Conservation (phyloP, 2,329 filamentous ascomycete species). For the Aspergillus neotritici region DNA sequence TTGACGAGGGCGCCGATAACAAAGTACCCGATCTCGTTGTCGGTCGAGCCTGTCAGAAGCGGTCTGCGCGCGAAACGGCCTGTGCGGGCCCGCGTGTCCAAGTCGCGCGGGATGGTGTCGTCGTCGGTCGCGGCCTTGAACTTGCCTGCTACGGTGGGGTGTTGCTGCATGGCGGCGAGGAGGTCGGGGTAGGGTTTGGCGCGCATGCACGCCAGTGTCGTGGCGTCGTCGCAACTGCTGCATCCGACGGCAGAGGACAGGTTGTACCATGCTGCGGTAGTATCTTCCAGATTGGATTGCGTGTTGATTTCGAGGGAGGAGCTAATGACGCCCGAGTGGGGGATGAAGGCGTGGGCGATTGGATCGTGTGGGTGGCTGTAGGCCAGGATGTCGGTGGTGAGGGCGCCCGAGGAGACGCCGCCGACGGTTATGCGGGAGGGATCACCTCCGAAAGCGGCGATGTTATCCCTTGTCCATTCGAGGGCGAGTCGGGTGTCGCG, state of each 20-base stretch:
- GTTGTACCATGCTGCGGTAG: not conserved
- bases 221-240: not conserved
- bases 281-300: not conserved
- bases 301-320: not conserved
- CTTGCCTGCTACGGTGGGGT: not conserved
- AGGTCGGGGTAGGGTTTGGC: constrained; percentile 1
- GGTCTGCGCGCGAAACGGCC: constrained; percentile 6
- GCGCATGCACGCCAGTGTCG: constrained; percentile 2
- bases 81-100: not conserved
- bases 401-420: constrained; percentile 7
- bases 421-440: constrained; percentile 7
- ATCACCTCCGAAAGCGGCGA: constrained; percentile 9
- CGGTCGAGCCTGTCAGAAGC: constrained; percentile 4
- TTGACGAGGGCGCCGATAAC: constrained; percentile 3
- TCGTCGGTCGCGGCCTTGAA: constrained; percentile 6
- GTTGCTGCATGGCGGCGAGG: constrained; percentile 4
- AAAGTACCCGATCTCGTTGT: constrained; percentile 7
- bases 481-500: constrained; percentile 8
- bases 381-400: constrained; percentile 3
- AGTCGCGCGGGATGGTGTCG: not conserved
- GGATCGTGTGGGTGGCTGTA: constrained; percentile 3
- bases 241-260: not conserved
- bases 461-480: constrained; percentile 10
- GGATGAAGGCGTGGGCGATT: constrained; percentile 5
- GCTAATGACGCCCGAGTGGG: constrained; percentile 6